Conservation (phyloP, 1,284 basidiomycete genomes). For the Ustilago cynodontis region DNA sequence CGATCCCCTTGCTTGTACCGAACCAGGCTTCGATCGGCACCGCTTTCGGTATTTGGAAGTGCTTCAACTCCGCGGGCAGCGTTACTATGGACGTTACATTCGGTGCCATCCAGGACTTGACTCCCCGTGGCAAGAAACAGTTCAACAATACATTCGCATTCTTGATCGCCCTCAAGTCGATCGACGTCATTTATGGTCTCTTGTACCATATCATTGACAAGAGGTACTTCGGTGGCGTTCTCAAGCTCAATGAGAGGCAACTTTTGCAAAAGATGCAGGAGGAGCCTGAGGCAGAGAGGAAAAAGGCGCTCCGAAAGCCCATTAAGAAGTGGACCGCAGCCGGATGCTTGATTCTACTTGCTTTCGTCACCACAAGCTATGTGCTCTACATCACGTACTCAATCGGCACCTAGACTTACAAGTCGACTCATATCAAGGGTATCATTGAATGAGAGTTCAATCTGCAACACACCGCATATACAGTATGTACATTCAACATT, state of each 20-base stretch:
- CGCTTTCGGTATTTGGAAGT: conserved; percentile 72
- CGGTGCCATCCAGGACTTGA: conserved; percentile 71
- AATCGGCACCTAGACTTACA: conserved; percentile 36
- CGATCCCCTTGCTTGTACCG: conserved; percentile 71
- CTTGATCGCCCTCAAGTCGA: conserved; percentile 71
- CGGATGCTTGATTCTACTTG: conserved; percentile 33
- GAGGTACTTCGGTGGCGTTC: conserved; percentile 67
- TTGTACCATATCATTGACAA: conserved; percentile 67
- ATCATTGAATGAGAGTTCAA: not conserved
- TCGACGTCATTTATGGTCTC: conserved; percentile 70
- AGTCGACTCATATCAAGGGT: not conserved
- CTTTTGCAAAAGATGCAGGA: conserved; percentile 44
- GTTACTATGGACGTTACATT: conserved; percentile 71
- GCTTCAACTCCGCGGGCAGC: conserved; percentile 67
- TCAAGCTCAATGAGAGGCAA: conserved; percentile 66
- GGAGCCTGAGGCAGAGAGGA: conserved; percentile 48
- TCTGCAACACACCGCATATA: too few species aligned
- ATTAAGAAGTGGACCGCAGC: conserved; percentile 38
- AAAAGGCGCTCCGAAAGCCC: conserved; percentile 33
- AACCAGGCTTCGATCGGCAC: conserved; percentile 71
- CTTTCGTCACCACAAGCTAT: conserved; percentile 48
- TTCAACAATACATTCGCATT: conserved; percentile 71
- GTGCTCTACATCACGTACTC: conserved; percentile 57
- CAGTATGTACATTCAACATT: too few species aligned
- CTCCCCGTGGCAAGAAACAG: conserved; percentile 55